These are phyloP conservation scores for Fusarium mangiferae DNA, from an alignment of 2,329 filamentous ascomycete species.

Conservation along the genomic window DNA sequence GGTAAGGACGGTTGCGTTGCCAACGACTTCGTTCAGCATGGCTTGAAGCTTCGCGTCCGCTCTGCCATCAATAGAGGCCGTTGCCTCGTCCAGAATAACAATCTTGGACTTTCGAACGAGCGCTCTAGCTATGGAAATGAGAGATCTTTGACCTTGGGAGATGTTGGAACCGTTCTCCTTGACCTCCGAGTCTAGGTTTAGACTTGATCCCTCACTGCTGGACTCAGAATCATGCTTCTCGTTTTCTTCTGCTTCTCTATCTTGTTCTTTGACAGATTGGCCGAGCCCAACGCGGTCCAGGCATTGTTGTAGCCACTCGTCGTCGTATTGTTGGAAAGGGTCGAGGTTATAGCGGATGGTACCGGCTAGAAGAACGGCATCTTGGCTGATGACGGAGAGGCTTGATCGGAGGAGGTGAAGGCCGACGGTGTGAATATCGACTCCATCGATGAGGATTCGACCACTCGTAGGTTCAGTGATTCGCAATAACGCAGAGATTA, in stretches of 20 bases:
- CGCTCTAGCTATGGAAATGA: slow-evolving; percentile 24
- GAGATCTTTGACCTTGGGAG: slow-evolving; percentile 13
- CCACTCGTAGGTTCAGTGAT: slow-evolving; percentile 21
- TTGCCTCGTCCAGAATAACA: slow-evolving; percentile 26
- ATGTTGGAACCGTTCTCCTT: slow-evolving; percentile 29
- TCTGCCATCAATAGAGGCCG: slow-evolving; percentile 19
- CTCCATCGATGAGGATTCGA: slow-evolving; percentile 18
- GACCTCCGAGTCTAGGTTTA: slow-evolving; percentile 17
- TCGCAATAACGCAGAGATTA: slow-evolving; percentile 15
- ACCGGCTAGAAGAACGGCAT: slow-evolving; percentile 17
- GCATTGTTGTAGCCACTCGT: slow-evolving; percentile 17
- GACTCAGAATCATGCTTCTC: not conserved
- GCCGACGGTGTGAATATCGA: slow-evolving; percentile 20
- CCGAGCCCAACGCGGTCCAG: slow-evolving; percentile 3
- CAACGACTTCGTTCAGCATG: slow-evolving; percentile 22
- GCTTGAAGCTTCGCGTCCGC: slow-evolving; percentile 19
- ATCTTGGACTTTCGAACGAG: slow-evolving; percentile 10
- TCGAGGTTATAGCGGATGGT: slow-evolving; percentile 28
- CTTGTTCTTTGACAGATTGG: not conserved
- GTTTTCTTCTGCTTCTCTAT: not conserved
- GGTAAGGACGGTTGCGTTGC: slow-evolving; percentile 30
- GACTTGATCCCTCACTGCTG: not conserved
- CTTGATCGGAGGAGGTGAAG: slow-evolving; percentile 19
- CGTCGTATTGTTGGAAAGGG: slow-evolving; percentile 24
- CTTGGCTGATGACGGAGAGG: slow-evolving; percentile 28